phyloP scores from a whole-genome alignment of 129 eudicot genomes.

The Heracleum sosnowskyi region DNA sequence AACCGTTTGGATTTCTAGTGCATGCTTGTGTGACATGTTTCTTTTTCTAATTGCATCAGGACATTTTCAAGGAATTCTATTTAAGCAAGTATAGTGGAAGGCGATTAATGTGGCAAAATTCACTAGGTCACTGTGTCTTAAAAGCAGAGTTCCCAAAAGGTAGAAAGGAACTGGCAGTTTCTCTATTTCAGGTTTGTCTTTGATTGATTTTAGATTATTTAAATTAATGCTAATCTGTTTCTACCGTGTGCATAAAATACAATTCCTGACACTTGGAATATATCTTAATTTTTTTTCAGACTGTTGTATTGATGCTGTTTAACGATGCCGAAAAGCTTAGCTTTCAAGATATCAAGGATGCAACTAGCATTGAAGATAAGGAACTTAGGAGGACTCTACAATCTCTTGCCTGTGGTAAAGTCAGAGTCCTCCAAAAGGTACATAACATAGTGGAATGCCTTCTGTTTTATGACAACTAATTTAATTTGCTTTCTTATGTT shows the following conservation, averaged over 20 bases:
- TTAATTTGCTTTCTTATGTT: background rate
- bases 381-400: constrained; percentile 85
- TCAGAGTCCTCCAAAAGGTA: constrained; percentile 84
- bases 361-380: constrained; percentile 92
- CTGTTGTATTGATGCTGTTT: constrained; percentile 68
- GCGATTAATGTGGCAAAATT: constrained; percentile 93
- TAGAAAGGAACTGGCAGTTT: constrained; percentile 71
- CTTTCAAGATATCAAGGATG: constrained; percentile 56
- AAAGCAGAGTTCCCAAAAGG: constrained; percentile 74
- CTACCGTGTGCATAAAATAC: background rate
- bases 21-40: constrained; percentile 12
- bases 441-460: background rate
- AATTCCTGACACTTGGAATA: background rate
- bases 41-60: constrained; percentile 32
- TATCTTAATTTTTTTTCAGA: constrained; percentile 22
- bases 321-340: constrained; percentile 60
- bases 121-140: constrained; percentile 87
- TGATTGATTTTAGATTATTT: background rate
- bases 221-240: background rate
- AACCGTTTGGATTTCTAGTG: background rate
- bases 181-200: constrained; percentile 68
- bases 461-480: background rate
- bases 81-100: constrained; percentile 84
- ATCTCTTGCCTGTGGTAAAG: constrained; percentile 97
- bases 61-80: constrained; percentile 88